Base-by-base conservation (phyloP, 495 filamentous ascomycete genomes). In the Trichoderma gamsii region DNA sequence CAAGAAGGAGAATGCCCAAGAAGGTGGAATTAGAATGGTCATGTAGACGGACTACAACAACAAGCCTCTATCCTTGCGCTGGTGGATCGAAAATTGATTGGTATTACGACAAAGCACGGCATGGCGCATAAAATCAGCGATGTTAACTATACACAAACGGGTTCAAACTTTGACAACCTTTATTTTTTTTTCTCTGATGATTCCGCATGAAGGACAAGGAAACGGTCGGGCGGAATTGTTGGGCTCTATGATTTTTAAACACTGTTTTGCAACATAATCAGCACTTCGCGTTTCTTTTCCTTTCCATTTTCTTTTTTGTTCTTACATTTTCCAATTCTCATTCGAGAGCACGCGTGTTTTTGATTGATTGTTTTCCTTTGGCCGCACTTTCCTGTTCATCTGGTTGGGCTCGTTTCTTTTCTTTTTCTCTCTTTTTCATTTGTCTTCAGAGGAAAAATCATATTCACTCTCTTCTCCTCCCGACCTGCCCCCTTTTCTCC, bases 61-160 rank as follows among this genome's bases (percentile, higher is more conserved):
- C 4, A 13, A 25, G 56, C 32, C 23, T 61, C 56, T 15, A 61
- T 12, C 16, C 56, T n/a, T 5, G 5, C 56, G 56, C 56, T 61
- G 56, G 23, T 61, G 56, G 56, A 61, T 61, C 32, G 56, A 25
- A 61, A 61, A 61, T 61, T 61, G 56, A 61, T 61, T 61, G 56
- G 56, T 32, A 61, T 61, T 61, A 61, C 27, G 56, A 61, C 56
- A 61, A 61, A 61, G 56, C 56, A 61, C 56, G 56, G 56, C 56
- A 32, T 61, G 56, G 56, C 56, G 56, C 56, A 61, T 61, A 61
- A 61, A 61, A 61, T 61, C 56, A 61, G 56, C 56, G 56, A 61
- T 61, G 56, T 61, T 61, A 13, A 65, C 63, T 44, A 41, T 23
- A 44, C 32, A 32, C 61, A 41, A 25, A 65, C 15, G 63, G 41